Conservation (phyloP, 305 asterid species). For the Ruellia speciosa region DNA sequence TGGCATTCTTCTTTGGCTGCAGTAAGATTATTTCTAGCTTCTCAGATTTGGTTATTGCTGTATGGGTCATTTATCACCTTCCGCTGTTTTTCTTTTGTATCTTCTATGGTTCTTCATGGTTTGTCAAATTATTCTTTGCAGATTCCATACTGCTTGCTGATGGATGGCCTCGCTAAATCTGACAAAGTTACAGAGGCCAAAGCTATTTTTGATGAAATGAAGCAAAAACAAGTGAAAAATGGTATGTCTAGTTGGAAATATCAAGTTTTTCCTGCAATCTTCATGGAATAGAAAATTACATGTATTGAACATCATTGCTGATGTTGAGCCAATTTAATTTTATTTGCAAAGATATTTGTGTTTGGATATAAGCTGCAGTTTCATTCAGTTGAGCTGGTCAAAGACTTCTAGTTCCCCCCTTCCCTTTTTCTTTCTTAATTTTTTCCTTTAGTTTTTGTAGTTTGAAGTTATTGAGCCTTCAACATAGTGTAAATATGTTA, state of each 20-base stretch:
- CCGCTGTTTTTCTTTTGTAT: conserved; percentile 1
- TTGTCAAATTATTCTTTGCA: conserved; percentile 32
- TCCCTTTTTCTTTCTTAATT: neutral
- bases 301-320: conserved; percentile 7
- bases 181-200: conserved; percentile 72
- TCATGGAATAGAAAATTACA: conserved; percentile 8
- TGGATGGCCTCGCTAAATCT: conserved; percentile 86
- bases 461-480: conserved; percentile 12
- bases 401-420: neutral
- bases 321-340: neutral
- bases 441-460: conserved; percentile 1
- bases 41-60: no score
- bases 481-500: neutral
- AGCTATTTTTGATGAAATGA: conserved; percentile 73
- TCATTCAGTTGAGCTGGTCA: neutral
- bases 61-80: no score
- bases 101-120: conserved; percentile 6
- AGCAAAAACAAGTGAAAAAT: conserved; percentile 56
- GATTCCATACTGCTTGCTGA: conserved; percentile 88
- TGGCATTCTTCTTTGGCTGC: no score
- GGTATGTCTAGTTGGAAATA: conserved; percentile 36
- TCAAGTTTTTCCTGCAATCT: conserved; percentile 15
- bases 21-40: no score
- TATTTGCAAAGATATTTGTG: conserved; percentile 4
- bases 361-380: conserved; percentile 2